These are phyloP conservation scores for Francoa sonchifolia DNA, from an alignment of 441 rosid genomes.

Conservation along the genomic window DNA sequence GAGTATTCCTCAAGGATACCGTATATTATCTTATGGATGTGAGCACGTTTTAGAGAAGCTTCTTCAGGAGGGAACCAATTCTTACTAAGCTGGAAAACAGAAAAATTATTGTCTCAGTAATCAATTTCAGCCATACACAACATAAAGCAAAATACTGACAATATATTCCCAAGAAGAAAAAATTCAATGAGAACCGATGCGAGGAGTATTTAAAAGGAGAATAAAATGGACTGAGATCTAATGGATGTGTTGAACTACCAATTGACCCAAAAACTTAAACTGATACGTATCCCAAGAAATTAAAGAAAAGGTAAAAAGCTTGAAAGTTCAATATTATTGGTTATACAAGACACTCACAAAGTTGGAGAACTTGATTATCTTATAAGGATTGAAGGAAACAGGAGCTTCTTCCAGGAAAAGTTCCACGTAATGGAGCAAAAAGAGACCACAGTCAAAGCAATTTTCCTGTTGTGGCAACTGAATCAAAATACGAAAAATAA, in stretches of 20 bases:
- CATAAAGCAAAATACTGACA: not conserved
- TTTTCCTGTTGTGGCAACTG: conserved; percentile 88
- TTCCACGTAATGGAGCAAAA: conserved; percentile 71
- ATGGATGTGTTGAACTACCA: too few relatives aligned
- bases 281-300: too few relatives aligned
- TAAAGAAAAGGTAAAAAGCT: too few relatives aligned
- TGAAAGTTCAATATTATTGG: not conserved
- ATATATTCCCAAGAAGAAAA: not conserved
- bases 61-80: conserved; percentile 76
- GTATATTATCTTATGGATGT: conserved; percentile 34
- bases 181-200: too few relatives aligned
- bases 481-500: not conserved
- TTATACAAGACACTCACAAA: conserved; percentile 35
- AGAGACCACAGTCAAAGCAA: conserved; percentile 75
- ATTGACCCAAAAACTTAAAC: too few relatives aligned
- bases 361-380: conserved; percentile 22
- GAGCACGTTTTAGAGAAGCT: conserved; percentile 50
- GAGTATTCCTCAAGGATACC: conserved; percentile 30
- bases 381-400: conserved; percentile 38
- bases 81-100: conserved; percentile 39
- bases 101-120: too few relatives aligned
- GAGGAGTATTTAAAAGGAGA: too few relatives aligned
- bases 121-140: too few relatives aligned
- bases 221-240: too few relatives aligned
- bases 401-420: conserved; percentile 57